phyloP scores from a whole-genome alignment of 2,329 filamentous ascomycete genomes.

The Dothideomycetes sp. region DNA sequence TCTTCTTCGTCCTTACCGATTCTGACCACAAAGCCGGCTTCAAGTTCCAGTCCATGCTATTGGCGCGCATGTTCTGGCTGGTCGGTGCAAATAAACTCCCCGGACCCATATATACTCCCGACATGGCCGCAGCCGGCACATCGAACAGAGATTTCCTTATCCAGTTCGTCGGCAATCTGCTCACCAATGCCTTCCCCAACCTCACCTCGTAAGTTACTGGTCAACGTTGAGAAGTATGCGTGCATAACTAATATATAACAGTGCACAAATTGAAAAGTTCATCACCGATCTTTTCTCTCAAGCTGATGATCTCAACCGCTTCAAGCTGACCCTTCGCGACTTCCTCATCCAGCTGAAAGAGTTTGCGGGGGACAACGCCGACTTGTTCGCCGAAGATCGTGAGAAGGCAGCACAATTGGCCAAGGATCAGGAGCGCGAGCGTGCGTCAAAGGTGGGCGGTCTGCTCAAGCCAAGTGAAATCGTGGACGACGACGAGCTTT shows the following conservation, averaged over 20 bases:
- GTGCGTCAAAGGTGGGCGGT: slow-evolving; percentile 88
- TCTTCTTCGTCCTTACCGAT: slow-evolving; percentile 96
- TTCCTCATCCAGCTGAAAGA: slow-evolving; percentile 97
- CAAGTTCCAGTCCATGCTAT: slow-evolving; percentile 89
- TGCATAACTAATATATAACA: slow-evolving; percentile 27
- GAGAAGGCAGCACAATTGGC: slow-evolving; percentile 82
- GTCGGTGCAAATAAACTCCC: slow-evolving; percentile 84
- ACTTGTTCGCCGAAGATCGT: slow-evolving; percentile 87
- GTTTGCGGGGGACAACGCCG: slow-evolving; percentile 89
- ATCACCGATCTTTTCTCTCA: slow-evolving; percentile 80
- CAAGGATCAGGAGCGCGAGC: slow-evolving; percentile 79
- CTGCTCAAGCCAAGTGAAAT: slow-evolving; percentile 96
- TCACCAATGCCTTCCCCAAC: slow-evolving; percentile 88
- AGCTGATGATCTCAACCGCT: slow-evolving; percentile 83
- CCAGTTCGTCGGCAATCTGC: slow-evolving; percentile 72
- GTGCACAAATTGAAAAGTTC: slow-evolving; percentile 77
- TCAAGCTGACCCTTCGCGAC: slow-evolving; percentile 91
- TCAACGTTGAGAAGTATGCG: neutral
- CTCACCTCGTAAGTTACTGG: slow-evolving; percentile 62
- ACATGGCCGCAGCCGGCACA: slow-evolving; percentile 73
- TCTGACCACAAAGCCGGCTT: slow-evolving; percentile 98
- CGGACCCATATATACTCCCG: slow-evolving; percentile 76
- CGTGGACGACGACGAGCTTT: slow-evolving; percentile 62
- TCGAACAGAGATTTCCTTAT: slow-evolving; percentile 84
- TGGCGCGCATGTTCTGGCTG: slow-evolving; percentile 94